Evolutionary conservation across 306 rosid species (phyloP), one percentile per base, ranked within the genome.

Genomic region (Malus asiatica): DNA sequence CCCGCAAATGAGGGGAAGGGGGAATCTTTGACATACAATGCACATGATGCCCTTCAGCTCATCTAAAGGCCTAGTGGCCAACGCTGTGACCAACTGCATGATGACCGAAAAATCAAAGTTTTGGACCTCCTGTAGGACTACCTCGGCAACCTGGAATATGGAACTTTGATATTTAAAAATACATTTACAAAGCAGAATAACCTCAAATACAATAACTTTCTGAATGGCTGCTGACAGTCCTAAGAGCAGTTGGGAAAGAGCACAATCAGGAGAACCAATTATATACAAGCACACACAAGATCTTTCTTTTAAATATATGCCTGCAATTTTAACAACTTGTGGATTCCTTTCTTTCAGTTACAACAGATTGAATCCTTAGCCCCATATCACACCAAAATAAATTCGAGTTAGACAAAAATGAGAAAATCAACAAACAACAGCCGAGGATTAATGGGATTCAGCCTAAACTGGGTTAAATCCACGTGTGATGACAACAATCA

Each of bases 71-170:
- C 87, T 85, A 78, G 85, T 83, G 68, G 96, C 86, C 82, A 91
- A 81, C 86, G 89, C 80, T 68, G 87, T 85, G 86, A 94, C 97
- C 88, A 94, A 76, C 87, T 94, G 96, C 87, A 92, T 86, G 79
- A 94, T 83, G 72, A 92, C 82, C 35, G 97, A 89, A 85, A 92
- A 83, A 86, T 90, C 96, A 73, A 89, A 91, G 73, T 81, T 82
- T 63, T 86, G 95, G 79, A 90, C 93, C 77, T 91, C 97, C 85
- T 94, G 98, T 74, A 90, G 77, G 80, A 94, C 86, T 70, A 87
- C 93, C 78, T 94, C 98, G 30, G 98, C 88, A 51, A 80, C 98
- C 98, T 94, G 93, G 74, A 87, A 90, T 59, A 78, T 73, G 77
- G 76, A 79, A 83, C 69, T 38, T 72, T 66, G 42, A 30, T 4